Evolutionary conservation across 805 yeast genomes (phyloP), one percentile per base, ranked within the genome.

Genomic region (Candida palmyrensis): DNA sequence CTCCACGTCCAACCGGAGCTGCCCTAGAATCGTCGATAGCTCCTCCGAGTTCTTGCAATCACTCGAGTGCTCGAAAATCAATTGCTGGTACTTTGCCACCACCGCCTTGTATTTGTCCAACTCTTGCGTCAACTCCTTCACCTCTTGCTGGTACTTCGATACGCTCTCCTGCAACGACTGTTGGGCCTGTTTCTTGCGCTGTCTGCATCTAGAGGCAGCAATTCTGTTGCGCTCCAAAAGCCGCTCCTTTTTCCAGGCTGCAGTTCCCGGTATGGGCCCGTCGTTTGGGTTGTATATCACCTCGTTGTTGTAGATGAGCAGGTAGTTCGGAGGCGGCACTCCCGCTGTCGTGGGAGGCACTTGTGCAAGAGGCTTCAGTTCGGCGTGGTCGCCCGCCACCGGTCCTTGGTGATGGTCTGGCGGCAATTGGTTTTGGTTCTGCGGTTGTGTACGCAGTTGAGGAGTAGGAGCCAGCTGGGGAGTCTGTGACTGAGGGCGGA

Each of bases 141-240:
- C 69, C 38, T 77, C 75, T 12, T 44, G 49, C 32, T 68, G 62
- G 30, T 71, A 62, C 32, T 64, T 67, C 28, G 66, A 71, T 23
- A 78, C 71, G 45, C 77, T 82, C 38, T 69, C 74, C 48, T 79
- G 81, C 40, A 83, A 55, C 51, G 79, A 78, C 37, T 73, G 66
- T 46, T 82, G 90, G 1, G 85, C 79, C 34, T 77, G 74, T 45
- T 79, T 79, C 55, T 78, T 78, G 25, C 83, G 60, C 45, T 78
- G 82, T 43, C 85, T 66, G 57, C 85, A 78, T 47, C 77, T 77
- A 19, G 77, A 71, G 1, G 85, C 85, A 0, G 85, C 85, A n/a
- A 77, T 62, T 39, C 85, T 56, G 46, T 78, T 78, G 35, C 85
- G 55, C 45, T 78, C 41, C 31, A 35, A 30, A 25, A 26, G 26